These are phyloP conservation scores for Ballota nigra DNA, from an alignment of 257 asterid genomes.

Conservation along the genomic window DNA sequence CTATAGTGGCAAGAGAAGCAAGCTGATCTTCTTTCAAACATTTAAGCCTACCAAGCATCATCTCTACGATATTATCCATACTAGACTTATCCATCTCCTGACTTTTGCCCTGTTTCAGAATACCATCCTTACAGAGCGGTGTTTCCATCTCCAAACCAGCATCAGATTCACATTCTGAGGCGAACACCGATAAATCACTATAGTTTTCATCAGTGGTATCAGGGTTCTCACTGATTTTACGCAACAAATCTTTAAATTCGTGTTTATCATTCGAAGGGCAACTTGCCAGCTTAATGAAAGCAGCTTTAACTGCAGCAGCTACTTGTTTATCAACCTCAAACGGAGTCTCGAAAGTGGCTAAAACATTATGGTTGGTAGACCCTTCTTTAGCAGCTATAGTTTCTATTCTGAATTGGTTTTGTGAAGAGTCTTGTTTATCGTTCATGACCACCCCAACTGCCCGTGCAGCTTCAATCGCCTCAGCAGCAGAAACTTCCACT, in stretches of 20 bases:
- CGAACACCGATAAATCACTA: slow-evolving; percentile 30
- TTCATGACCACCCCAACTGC: slow-evolving; percentile 77
- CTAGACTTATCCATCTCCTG: slow-evolving; percentile 40
- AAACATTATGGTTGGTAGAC: slow-evolving; percentile 56
- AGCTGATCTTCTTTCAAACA: slow-evolving; percentile 81
- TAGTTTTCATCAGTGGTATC: slow-evolving; percentile 42
- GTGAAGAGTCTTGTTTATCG: slow-evolving; percentile 49
- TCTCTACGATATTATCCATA: slow-evolving; percentile 45
- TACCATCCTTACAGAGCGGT: slow-evolving; percentile 17
- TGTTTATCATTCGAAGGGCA: slow-evolving; percentile 69
- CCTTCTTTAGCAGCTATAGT: slow-evolving; percentile 44
- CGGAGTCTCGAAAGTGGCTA: slow-evolving; percentile 80
- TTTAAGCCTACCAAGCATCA: slow-evolving; percentile 81
- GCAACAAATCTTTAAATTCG: slow-evolving; percentile 69
- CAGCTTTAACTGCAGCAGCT: slow-evolving; percentile 80
- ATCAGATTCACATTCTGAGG: slow-evolving; percentile 60
- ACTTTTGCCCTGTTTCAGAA: slow-evolving; percentile 27
- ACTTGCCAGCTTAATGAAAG: slow-evolving; percentile 68
- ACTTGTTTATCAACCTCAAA: slow-evolving; percentile 97
- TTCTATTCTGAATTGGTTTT: slow-evolving; percentile 54
- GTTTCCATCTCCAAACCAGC: slow-evolving; percentile 42
- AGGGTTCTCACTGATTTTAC: slow-evolving; percentile 80
- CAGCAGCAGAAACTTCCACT: slow-evolving; percentile 62
- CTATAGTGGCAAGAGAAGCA: slow-evolving; percentile 93
- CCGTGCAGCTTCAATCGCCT: slow-evolving; percentile 81